These are phyloP conservation scores for Fusarium secorum DNA, from an alignment of 2,329 filamentous ascomycete genomes.

Conservation along the genomic window DNA sequence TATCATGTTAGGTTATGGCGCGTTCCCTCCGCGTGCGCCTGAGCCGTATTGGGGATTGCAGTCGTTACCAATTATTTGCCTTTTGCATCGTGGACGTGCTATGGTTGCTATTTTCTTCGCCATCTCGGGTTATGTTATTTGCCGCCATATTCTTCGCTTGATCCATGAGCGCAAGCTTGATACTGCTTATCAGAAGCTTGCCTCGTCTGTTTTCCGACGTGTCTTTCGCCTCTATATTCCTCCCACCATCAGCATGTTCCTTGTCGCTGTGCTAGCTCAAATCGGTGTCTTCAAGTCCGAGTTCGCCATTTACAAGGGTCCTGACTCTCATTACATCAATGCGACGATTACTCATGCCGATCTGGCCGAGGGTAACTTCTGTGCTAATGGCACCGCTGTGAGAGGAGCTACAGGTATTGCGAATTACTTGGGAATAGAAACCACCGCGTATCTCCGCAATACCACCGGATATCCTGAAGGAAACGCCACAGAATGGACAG, in stretches of 20 bases:
- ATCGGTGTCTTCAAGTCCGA: slow-evolving; percentile 49
- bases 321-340: slow-evolving; percentile 52
- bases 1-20: slow-evolving; percentile 53
- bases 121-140: slow-evolving; percentile 54
- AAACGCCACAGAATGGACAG: slow-evolving; percentile 41
- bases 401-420: slow-evolving; percentile 43
- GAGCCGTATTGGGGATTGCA: slow-evolving; percentile 46
- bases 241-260: slow-evolving; percentile 51
- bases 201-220: slow-evolving; percentile 50
- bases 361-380: slow-evolving; percentile 28
- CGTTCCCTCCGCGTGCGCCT: slow-evolving; percentile 46
- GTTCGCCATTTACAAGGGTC: slow-evolving; percentile 47
- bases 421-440: slow-evolving; percentile 42
- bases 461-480: slow-evolving; percentile 23
- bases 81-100: slow-evolving; percentile 50
- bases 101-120: slow-evolving; percentile 56
- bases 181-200: slow-evolving; percentile 48
- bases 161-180: slow-evolving; percentile 49
- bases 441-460: slow-evolving; percentile 42
- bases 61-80: slow-evolving; percentile 51
- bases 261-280: slow-evolving; percentile 51
- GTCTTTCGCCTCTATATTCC: slow-evolving; percentile 52
- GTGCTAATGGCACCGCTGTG: slow-evolving; percentile 43
- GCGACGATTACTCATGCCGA: slow-evolving; percentile 45
- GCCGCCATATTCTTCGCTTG: slow-evolving; percentile 48